A percentile compares a stretch with the other conserved stretches of the same genome.
Conservation (phyloP, 179 eudicot species). For the Corrigiola litoralis region DNA sequence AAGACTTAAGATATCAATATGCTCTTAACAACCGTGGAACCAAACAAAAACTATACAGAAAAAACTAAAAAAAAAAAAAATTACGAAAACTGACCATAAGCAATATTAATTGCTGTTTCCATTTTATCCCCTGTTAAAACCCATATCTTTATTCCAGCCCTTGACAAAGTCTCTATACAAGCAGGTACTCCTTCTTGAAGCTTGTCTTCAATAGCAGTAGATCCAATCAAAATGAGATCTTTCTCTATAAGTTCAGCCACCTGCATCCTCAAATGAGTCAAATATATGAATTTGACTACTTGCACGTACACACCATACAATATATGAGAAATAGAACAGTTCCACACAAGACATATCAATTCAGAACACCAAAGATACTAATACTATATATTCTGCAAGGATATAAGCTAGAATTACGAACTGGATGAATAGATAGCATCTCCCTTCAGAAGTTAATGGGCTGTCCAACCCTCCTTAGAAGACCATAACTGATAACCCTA, state of each 20-base stretch:
- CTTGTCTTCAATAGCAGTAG: constrained; percentile 97
- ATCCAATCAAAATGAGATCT: constrained; percentile 81
- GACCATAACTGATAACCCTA: too few relatives aligned
- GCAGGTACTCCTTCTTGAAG: constrained; percentile 98
- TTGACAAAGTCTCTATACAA: constrained; percentile 88
- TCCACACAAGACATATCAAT: neutral
- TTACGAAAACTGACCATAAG: constrained; percentile 67
- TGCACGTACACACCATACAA: neutral
- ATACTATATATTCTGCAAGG: neutral
- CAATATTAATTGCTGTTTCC: constrained; percentile 99
- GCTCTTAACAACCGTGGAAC: neutral
- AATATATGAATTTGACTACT: neutral
- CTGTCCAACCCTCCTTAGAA: neutral
- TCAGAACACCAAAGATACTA: neutral
- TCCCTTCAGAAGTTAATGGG: neutral
- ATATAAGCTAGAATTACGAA: neutral
- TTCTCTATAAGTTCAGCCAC: constrained; percentile 91
- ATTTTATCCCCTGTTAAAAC: constrained; percentile 97
- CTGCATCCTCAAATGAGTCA: constrained; percentile 40
- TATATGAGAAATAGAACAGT: neutral
- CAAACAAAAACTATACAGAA: neutral
- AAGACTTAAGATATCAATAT: neutral
- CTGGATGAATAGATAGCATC: neutral
- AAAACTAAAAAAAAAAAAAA: too few relatives aligned
- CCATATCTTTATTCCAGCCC: constrained; percentile 98